Evolutionary conservation across 768 basidiomycete genomes (phyloP).

Genomic region (Pisolithus microcarpus): DNA sequence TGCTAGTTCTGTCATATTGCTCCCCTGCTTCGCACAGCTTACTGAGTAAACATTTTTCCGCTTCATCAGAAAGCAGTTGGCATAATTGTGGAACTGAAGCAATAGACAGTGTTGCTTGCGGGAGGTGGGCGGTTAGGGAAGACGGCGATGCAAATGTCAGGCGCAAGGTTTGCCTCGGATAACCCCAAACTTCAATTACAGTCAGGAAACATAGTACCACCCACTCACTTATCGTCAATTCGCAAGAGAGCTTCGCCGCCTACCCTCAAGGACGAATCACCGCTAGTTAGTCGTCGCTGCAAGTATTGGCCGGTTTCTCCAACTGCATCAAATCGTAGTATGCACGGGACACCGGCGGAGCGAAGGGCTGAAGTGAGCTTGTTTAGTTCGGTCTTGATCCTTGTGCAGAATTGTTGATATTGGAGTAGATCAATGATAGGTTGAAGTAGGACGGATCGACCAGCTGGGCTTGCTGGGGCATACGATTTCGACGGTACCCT

Average conservation of each 20-base stretch:
- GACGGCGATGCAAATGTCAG: constrained; percentile 75
- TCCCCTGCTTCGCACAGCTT: constrained; percentile 64
- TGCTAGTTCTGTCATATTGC: constrained; percentile 35
- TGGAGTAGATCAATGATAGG: constrained; percentile 75
- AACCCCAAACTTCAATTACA: not conserved
- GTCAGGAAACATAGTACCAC: not conserved
- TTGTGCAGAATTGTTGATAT: constrained; percentile 66
- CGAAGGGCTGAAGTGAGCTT: constrained; percentile 43
- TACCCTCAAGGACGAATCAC: constrained; percentile 35
- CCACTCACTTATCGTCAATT: constrained; percentile 55
- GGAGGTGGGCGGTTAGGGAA: constrained; percentile 66
- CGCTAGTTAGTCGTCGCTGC: constrained; percentile 38
- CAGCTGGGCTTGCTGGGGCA: constrained; percentile 3
- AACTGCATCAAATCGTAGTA: constrained; percentile 53
- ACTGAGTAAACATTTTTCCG: constrained; percentile 61
- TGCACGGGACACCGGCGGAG: constrained; percentile 47
- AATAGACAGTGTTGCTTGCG: constrained; percentile 69
- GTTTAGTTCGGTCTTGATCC: constrained; percentile 52
- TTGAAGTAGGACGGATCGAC: constrained; percentile 51
- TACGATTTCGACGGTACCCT: constrained; percentile 23
- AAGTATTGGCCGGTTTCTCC: constrained; percentile 62
- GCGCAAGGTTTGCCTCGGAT: constrained; percentile 58
- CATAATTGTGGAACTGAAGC: constrained; percentile 70
- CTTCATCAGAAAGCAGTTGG: constrained; percentile 71
- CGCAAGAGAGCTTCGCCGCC: constrained; percentile 70